phyloP scores from a whole-genome alignment of 805 yeast genomes.

The Nakazawaea siamensis region DNA sequence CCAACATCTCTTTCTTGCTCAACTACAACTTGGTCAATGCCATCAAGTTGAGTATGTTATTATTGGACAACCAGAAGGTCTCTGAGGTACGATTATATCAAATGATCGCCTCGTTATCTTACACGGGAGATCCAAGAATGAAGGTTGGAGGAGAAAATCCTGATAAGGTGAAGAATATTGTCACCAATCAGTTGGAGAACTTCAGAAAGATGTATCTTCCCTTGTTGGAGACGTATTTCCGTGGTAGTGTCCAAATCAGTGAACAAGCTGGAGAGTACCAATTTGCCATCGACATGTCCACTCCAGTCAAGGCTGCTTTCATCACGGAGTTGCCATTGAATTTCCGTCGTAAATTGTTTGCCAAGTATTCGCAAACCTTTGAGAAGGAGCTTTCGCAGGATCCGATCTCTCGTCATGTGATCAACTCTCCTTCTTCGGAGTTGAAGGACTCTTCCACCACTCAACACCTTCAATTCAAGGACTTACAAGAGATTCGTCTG shows the following conservation, averaged over 20 bases:
- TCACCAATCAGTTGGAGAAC: slow-evolving; percentile 58
- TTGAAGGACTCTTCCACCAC: slow-evolving; percentile 2
- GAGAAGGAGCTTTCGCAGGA: slow-evolving; percentile 20
- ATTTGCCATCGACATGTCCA: slow-evolving; percentile 22
- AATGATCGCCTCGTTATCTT: slow-evolving; percentile 73
- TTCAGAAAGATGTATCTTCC: slow-evolving; percentile 76
- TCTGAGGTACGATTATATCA: slow-evolving; percentile 58
- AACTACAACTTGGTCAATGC: slow-evolving; percentile 76
- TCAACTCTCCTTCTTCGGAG: slow-evolving; percentile 9
- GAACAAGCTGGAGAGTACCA: slow-evolving; percentile 10
- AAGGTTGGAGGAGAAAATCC: slow-evolving; percentile 88
- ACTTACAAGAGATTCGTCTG: slow-evolving; percentile 14
- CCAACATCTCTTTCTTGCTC: slow-evolving; percentile 55
- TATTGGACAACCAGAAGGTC: slow-evolving; percentile 30
- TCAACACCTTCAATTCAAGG: slow-evolving; percentile 17
- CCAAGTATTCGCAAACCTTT: slow-evolving; percentile 15
- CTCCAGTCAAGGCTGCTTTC: slow-evolving; percentile 29
- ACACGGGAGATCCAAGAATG: slow-evolving; percentile 87
- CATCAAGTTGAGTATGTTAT: slow-evolving; percentile 54
- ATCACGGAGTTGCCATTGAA: slow-evolving; percentile 41
- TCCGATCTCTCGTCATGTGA: slow-evolving; percentile 18
- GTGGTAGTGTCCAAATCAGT: slow-evolving; percentile 18
- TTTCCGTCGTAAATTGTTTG: slow-evolving; percentile 34
- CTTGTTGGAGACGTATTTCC: slow-evolving; percentile 34
- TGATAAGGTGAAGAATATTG: slow-evolving; percentile 78